These are phyloP conservation scores for Candida nonsorbophila DNA, from an alignment of 805 yeast genomes.

Conservation along the genomic window DNA sequence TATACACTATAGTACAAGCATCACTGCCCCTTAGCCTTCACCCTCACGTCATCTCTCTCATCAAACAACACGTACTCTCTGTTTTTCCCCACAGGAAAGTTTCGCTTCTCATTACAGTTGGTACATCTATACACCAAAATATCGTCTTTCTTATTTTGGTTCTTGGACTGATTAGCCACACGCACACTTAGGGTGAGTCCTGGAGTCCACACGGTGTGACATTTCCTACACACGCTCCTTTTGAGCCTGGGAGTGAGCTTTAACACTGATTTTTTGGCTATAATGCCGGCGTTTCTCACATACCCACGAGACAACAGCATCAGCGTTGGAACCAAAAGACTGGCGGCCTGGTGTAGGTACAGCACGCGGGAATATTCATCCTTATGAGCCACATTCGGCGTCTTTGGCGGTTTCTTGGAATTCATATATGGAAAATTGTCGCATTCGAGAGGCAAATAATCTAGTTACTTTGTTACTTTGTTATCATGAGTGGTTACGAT, in stretches of 20 bases:
- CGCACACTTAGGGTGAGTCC: slow-evolving; percentile 37
- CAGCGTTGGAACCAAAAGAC: slow-evolving; percentile 26
- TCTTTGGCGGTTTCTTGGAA: slow-evolving; percentile 7
- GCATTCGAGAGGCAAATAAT: slow-evolving; percentile 2
- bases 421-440: neutral
- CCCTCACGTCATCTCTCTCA: slow-evolving; percentile 28
- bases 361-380: slow-evolving; percentile 60
- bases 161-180: slow-evolving; percentile 39
- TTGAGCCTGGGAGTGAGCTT: slow-evolving; percentile 62
- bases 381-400: slow-evolving; percentile 41
- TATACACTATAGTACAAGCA: neutral
- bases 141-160: slow-evolving; percentile 31
- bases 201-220: slow-evolving; percentile 48
- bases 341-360: slow-evolving; percentile 54
- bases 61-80: slow-evolving; percentile 43
- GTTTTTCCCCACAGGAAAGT: slow-evolving; percentile 61
- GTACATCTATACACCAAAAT: slow-evolving; percentile 44
- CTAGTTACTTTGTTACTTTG: too few species aligned
- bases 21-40: neutral
- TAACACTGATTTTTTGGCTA: slow-evolving; percentile 64
- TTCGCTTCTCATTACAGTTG: slow-evolving; percentile 45
- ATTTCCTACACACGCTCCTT: slow-evolving; percentile 63
- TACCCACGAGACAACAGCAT: slow-evolving; percentile 51
- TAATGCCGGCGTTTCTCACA: slow-evolving; percentile 49
- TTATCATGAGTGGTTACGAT: slow-evolving; percentile 94